These are phyloP conservation scores for Beauveria australis DNA, from an alignment of 2,329 filamentous ascomycete genomes.

Conservation along the genomic window DNA sequence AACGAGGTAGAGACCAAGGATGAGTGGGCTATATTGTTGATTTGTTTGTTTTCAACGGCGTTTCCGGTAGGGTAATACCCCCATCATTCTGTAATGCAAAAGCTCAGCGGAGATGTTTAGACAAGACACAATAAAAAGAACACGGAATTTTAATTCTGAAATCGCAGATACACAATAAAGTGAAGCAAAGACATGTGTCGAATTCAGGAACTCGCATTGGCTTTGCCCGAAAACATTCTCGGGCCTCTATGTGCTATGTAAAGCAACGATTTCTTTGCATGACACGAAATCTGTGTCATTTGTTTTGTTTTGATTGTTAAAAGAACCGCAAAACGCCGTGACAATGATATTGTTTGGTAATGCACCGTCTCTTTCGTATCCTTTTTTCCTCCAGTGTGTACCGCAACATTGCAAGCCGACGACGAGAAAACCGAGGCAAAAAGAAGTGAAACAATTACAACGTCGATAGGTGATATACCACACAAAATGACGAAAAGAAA, in stretches of 20 bases:
- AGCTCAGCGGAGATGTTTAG: not conserved
- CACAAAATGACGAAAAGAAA: not conserved
- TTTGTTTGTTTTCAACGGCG: not conserved
- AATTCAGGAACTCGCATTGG: not conserved
- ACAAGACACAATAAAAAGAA: not conserved
- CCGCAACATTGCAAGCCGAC: not conserved
- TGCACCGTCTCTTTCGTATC: constrained; percentile 3
- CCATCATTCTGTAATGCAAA: not conserved
- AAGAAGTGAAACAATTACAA: not conserved
- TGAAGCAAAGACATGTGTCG: not conserved
- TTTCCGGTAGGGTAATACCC: not conserved
- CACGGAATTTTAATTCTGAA: not conserved
- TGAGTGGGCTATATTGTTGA: not conserved
- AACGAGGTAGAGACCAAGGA: not conserved
- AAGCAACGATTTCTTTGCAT: not conserved
- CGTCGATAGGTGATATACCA: not conserved
- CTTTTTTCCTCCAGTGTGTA: not conserved
- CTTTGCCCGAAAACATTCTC: not conserved
- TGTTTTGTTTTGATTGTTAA: not conserved
- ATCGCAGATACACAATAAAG: too few relatives aligned
- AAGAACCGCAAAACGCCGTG: constrained; percentile 10
- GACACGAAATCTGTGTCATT: not conserved
- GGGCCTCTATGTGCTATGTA: not conserved
- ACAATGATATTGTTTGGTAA: constrained; percentile 9
- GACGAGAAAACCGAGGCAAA: not conserved